Evolutionary conservation across 306 rosid species (phyloP).

Genomic region (Leucaena leucocephala): DNA sequence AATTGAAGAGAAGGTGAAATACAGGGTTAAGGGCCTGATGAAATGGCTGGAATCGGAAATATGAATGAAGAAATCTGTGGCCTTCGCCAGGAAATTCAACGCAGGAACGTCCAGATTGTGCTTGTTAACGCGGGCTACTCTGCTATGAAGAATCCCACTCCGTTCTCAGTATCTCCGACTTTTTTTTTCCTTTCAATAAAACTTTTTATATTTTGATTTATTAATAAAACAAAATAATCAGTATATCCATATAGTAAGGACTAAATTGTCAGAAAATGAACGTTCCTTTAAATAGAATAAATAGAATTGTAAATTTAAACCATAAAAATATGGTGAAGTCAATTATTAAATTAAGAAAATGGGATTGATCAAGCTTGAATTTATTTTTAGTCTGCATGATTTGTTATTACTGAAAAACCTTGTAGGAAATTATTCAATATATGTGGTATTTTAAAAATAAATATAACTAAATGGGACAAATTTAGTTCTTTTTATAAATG

Average conservation of each 20-base stretch:
- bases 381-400: background rate
- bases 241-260: too few species aligned
- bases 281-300: too few species aligned
- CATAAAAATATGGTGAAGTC: too few species aligned
- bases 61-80: background rate
- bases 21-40: background rate
- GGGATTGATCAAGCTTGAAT: background rate
- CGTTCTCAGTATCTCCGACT: background rate
- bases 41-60: background rate
- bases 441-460: too few species aligned
- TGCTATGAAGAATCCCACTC: background rate
- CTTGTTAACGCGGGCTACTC: background rate
- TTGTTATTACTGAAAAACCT: background rate
- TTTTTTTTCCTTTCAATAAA: background rate
- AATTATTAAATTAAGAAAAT: too few species aligned
- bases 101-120: background rate
- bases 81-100: background rate
- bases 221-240: too few species aligned
- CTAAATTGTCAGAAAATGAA: too few species aligned
- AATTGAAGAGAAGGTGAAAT: background rate
- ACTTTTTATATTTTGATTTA: too few species aligned
- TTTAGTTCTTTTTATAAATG: background rate
- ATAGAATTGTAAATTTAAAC: too few species aligned
- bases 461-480: too few species aligned
- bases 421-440: background rate